Conservation (phyloP, 2,329 filamentous ascomycete genomes). For the Sporothrix pallida region DNA sequence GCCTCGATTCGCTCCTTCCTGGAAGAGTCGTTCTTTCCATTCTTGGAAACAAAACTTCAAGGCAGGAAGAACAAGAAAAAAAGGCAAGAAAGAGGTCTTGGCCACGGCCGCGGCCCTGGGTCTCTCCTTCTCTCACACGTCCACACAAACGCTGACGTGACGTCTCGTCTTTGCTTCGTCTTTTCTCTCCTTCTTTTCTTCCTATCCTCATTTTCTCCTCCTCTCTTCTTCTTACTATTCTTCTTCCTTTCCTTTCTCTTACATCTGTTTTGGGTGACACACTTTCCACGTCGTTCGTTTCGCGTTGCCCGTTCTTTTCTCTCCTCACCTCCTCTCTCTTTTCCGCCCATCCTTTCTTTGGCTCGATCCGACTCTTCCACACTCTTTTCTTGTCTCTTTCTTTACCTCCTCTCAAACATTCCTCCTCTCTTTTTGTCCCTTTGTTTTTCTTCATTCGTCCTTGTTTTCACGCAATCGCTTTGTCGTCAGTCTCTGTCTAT, state of each 20-base stretch:
- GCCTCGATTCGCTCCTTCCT: constrained; percentile 6
- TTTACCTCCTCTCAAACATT: not conserved
- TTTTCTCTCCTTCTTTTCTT: not conserved
- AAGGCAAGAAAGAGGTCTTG: not conserved
- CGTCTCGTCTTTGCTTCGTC: constrained; percentile 31
- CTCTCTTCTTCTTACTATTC: constrained; percentile 30
- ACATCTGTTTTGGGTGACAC: constrained; percentile 13
- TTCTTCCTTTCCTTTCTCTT: constrained; percentile 34
- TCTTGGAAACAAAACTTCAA: constrained; percentile 12
- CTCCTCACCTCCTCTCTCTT: not conserved
- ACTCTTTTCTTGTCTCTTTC: not conserved
- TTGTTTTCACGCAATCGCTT: not conserved
- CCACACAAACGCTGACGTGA: constrained; percentile 10
- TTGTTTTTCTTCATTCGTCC: constrained; percentile 30
- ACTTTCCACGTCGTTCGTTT: constrained; percentile 19
- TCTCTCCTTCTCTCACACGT: constrained; percentile 24
- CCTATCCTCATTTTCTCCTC: not conserved
- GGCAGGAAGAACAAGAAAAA: not conserved
- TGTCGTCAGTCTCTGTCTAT: constrained; percentile 27
- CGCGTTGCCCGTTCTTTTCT: not conserved
- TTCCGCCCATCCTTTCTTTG: constrained; percentile 5
- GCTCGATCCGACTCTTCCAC: constrained; percentile 1
- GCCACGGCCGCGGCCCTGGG: constrained; percentile 20
- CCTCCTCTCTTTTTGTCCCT: not conserved
- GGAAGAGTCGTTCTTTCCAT: constrained; percentile 5